Base-by-base conservation (phyloP, 1,139 yeast species). In the Suhomyces choctaworum region DNA sequence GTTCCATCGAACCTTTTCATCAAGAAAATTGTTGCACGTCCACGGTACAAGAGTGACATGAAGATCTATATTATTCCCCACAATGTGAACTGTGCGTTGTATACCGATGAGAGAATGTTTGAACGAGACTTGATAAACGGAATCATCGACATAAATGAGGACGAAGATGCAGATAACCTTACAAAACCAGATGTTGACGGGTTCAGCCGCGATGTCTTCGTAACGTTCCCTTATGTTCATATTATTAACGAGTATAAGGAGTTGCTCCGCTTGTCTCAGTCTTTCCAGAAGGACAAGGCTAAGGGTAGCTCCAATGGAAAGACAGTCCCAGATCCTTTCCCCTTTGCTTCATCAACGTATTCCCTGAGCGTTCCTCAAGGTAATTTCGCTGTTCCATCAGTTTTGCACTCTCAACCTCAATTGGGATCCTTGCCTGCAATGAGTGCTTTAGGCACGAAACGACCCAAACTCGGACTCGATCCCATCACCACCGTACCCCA, bases 61-160 rank as follows among this genome's bases (percentile, higher is more conserved):
- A 70, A 73, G 47, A 68, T 66, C 31, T 58, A 66, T 45, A 43
- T 74, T 13, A 56, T 75, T 9, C 51, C 53, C 14, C 37, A 43
- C 6, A 34, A 39, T 5, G 46, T 54, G 17, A 43, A 56, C 36
- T 60, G 66, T 40, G 68, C 73, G n/a, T 46, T 77, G 17, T 77
- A 76, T 44, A 65, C 74, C 21, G 76, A 75, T 43, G 62, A 62
- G 36, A 55, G 77, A 37, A 72, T 74, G 71, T 61, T 77, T 44
- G 74, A 69, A 43, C 51, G 81, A 29, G 82, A 77, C 48, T 53
- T 76, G 33, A 48, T 69, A 36, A 70, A 75, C 45, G 79, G 80
- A 0, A 64, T 76, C 5, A 52, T 76, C 14, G 67, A 70, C 39
- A 28, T 46, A 19, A 32, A 40, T 16, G 42, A 28, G 3, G 31